Evolutionary conservation across 2,329 filamentous ascomycete genomes (phyloP).

Genomic region (Diaporthe vexans): DNA sequence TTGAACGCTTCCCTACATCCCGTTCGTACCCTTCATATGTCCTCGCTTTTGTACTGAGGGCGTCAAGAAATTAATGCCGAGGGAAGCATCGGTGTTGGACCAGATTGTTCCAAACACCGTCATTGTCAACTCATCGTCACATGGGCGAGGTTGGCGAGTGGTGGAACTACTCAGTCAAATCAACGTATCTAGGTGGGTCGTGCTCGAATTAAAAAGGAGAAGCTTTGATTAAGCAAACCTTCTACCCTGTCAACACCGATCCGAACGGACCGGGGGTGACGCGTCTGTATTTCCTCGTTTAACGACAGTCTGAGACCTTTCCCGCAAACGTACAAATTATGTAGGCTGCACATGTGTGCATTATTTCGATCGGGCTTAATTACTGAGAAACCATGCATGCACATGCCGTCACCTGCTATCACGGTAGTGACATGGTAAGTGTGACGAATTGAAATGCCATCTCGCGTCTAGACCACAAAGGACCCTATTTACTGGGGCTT

Average conservation of each 20-base stretch:
- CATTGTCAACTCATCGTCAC: not conserved
- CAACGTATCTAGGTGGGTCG: conserved; percentile 12
- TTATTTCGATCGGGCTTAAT: not conserved
- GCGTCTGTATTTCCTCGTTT: not conserved
- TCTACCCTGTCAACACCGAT: not conserved
- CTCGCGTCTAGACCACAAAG: not conserved
- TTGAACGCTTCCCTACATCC: not conserved
- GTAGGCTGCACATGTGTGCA: not conserved
- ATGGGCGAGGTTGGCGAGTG: conserved; percentile 7
- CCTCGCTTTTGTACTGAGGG: not conserved
- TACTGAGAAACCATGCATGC: not conserved
- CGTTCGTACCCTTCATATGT: not conserved
- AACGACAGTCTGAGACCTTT: not conserved
- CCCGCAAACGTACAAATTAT: not conserved
- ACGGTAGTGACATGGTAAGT: conserved; percentile 7
- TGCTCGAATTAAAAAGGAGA: conserved; percentile 12
- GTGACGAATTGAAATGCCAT: not conserved
- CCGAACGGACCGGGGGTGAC: not conserved
- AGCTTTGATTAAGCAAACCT: conserved; percentile 24
- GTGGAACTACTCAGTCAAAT: conserved; percentile 2
- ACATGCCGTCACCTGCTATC: not conserved
- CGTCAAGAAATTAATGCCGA: not conserved
- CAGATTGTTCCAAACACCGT: not conserved
- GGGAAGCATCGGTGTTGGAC: not conserved
- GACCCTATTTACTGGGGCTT: conserved; percentile 17